phyloP scores from a whole-genome alignment of 2,329 filamentous ascomycete species.

The Curvularia sp. region DNA sequence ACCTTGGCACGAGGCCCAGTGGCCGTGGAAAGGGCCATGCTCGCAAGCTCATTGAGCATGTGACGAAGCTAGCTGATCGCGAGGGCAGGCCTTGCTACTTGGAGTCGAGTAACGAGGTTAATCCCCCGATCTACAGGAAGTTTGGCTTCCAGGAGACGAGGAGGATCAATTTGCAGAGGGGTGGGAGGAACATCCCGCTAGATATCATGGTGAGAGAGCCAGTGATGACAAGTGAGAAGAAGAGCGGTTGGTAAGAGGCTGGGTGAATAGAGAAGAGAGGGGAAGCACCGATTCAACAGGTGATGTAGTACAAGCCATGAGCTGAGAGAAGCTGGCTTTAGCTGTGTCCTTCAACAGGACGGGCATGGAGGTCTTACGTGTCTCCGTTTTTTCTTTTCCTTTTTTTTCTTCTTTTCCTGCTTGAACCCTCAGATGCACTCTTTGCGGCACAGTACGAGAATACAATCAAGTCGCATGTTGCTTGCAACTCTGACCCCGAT shows the following conservation, averaged over 20 bases:
- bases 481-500: background rate
- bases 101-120: conserved; percentile 74
- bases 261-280: background rate
- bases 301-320: conserved; percentile 8
- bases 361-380: background rate
- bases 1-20: conserved; percentile 76
- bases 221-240: conserved; percentile 25
- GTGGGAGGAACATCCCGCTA: conserved; percentile 65
- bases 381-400: background rate
- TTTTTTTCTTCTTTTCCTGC: conserved; percentile 1
- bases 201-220: conserved; percentile 86
- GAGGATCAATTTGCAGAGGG: conserved; percentile 68
- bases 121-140: conserved; percentile 75
- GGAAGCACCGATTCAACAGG: conserved; percentile 37
- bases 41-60: conserved; percentile 72
- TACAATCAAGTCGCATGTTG: background rate
- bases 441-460: background rate
- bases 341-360: conserved; percentile 36
- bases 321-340: background rate
- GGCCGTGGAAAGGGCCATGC: conserved; percentile 77
- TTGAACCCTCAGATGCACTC: conserved; percentile 10
- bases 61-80: conserved; percentile 69
- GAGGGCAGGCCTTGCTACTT: conserved; percentile 76
- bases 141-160: conserved; percentile 74
- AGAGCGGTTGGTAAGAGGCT: conserved; percentile 19